phyloP scores from a whole-genome alignment of 441 rosid genomes.

The Erodium chrysanthum region DNA sequence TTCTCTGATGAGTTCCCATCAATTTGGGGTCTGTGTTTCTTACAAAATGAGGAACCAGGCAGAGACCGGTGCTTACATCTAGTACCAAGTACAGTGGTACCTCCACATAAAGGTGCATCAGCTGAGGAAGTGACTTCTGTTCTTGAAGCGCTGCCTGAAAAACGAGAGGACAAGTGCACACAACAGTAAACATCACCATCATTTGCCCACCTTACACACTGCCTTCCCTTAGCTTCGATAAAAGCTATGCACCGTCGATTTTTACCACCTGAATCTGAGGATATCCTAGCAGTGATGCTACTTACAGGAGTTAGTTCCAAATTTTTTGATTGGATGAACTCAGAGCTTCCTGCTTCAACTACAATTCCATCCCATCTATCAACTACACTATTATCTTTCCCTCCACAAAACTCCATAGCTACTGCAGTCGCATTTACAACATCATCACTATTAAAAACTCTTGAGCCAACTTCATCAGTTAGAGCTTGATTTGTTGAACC shows the following conservation, averaged over 20 bases:
- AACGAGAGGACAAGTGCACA: conserved; percentile 94
- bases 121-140: conserved; percentile 41
- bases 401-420: conserved; percentile 29
- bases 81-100: conserved; percentile 92
- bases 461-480: conserved; percentile 50
- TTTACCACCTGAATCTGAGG: conserved; percentile 46
- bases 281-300: conserved; percentile 32
- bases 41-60: conserved; percentile 65
- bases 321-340: conserved; percentile 25
- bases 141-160: conserved; percentile 46
- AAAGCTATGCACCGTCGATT: conserved; percentile 79
- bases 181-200: conserved; percentile 96
- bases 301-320: conserved; percentile 34
- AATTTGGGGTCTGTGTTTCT: conserved; percentile 72
- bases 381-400: conserved; percentile 31
- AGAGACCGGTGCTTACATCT: conserved; percentile 90
- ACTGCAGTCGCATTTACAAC: conserved; percentile 26
- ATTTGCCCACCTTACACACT: conserved; percentile 95
- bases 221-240: conserved; percentile 89
- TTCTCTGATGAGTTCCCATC: conserved; percentile 34
- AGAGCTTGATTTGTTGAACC: conserved; percentile 33
- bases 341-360: conserved; percentile 48
- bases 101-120: conserved; percentile 73
- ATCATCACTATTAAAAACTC: conserved; percentile 42
- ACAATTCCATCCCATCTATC: conserved; percentile 66